A percentile compares a stretch with the other conserved stretches of the same genome.
Evolutionary conservation across 495 filamentous ascomycete species (phyloP).

Genomic region (Hyphodiscus hymeniophilus): DNA sequence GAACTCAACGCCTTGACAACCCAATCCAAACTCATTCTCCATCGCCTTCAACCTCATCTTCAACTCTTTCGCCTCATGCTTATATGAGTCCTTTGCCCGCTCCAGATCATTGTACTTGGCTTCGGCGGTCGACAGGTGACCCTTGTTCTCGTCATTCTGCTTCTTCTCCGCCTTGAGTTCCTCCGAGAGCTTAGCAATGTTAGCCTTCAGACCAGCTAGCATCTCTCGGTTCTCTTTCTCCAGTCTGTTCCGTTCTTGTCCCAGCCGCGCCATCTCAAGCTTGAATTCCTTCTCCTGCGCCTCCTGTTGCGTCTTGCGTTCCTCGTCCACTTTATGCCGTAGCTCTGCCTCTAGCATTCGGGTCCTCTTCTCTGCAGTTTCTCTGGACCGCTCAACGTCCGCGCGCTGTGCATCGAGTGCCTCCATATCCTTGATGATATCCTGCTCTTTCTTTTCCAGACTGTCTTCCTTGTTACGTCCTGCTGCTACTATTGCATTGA

Average conservation of each 20-base stretch:
- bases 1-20: constrained; percentile 6
- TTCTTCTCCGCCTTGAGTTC: constrained; percentile 7
- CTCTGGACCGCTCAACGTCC: constrained; percentile 3
- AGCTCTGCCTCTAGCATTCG: constrained; percentile 4
- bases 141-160: constrained; percentile 2
- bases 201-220: constrained; percentile 7
- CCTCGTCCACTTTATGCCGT: constrained; percentile 5
- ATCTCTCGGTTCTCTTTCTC: background rate
- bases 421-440: background rate
- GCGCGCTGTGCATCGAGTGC: constrained; percentile 4
- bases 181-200: background rate
- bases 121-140: constrained; percentile 1
- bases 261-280: constrained; percentile 2
- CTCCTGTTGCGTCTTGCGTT: background rate
- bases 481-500: background rate
- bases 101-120: constrained; percentile 8
- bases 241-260: background rate
- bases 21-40: constrained; percentile 15
- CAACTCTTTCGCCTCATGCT: background rate
- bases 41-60: constrained; percentile 8
- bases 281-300: constrained; percentile 5
- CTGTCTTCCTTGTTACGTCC: background rate
- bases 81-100: constrained; percentile 2
- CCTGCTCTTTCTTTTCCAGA: constrained; percentile 1
- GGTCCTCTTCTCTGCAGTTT: constrained; percentile 1